Evolutionary conservation across 1,284 basidiomycete species (phyloP), one percentile per base, ranked within the genome.

Genomic region (Takashimella tepidaria): DNA sequence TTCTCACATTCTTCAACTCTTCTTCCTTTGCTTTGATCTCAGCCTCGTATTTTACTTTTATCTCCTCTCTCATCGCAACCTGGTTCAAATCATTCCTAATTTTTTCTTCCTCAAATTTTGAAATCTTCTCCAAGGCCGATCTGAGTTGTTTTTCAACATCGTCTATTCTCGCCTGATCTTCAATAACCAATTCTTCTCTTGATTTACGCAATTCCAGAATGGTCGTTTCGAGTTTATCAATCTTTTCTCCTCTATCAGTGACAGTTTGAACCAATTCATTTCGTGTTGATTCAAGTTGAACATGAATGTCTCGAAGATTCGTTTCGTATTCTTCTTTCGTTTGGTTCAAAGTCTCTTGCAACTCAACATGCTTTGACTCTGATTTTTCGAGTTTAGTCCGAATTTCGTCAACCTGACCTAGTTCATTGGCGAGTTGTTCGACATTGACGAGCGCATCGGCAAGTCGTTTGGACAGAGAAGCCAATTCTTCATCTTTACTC

Each of bases 151-250:
- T 41, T 4, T 27, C 25, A 21, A 52, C 21, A 41, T 53, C 49
- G 4, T 47, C 60, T 24, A 57, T 48, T 25, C 51, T 27, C 45
- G 43, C 16, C 44, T 69, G 62, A 50, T 63, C 64, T 24, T 69
- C 71, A 10, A 67, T 51, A 4, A 60, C 54, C 4, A 70, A 54
- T 45, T 73, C 68, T 41, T 71, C 64, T 22, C 66, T 52, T 11
- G 67, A 67, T 46, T 58, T 61, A n/a, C 63, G 54, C 0, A 73
- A 59, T 16, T 74, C 70, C 4, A 68, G 59, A 5, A 74, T 55
- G 5, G 60, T 56, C 0, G 46, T 48, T 47, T 74, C 70, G 12
- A 74, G 62, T 16, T 63, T 49, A 20, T 70, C 68, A 23, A 74
- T 64, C 44, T 61, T 62, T 10, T 49, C 47, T 2, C 59, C 41